Conservation (phyloP, 2,329 filamentous ascomycete genomes). For the Fusarium fracticaudum region DNA sequence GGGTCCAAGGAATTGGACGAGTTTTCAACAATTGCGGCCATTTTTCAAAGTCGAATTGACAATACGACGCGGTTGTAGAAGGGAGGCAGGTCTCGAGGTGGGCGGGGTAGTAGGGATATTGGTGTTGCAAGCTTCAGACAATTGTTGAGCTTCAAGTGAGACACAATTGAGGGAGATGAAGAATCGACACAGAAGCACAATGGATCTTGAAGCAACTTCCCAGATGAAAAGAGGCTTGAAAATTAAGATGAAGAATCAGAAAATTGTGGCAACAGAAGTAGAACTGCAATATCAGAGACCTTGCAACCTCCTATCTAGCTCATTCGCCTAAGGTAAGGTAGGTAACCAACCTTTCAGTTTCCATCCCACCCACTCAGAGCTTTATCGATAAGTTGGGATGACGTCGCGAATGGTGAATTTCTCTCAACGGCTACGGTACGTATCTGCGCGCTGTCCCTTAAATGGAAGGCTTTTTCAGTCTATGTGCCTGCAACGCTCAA, state of each 20-base stretch:
- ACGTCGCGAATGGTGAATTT: slow-evolving; percentile 38
- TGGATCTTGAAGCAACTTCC: slow-evolving; percentile 6
- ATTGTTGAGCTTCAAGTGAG: slow-evolving; percentile 38
- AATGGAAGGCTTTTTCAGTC: slow-evolving; percentile 16
- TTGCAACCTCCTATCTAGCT: slow-evolving; percentile 37
- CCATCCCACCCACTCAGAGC: slow-evolving; percentile 25
- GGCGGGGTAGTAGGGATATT: slow-evolving; percentile 33
- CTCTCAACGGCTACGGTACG: slow-evolving; percentile 39
- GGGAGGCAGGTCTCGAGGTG: slow-evolving; percentile 27
- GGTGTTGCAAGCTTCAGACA: slow-evolving; percentile 36
- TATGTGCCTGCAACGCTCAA: slow-evolving; percentile 5
- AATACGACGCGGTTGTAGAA: slow-evolving; percentile 26
- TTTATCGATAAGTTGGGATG: slow-evolving; percentile 45
- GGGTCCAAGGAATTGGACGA: slow-evolving; percentile 57
- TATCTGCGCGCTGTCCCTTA: slow-evolving; percentile 26
- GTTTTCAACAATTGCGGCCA: slow-evolving; percentile 49
- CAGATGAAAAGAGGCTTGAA: slow-evolving; percentile 23
- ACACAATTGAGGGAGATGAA: slow-evolving; percentile 29
- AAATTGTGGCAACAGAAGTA: slow-evolving; percentile 27
- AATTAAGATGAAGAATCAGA: slow-evolving; percentile 24
- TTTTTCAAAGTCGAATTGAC: slow-evolving; percentile 39
- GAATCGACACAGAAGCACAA: slow-evolving; percentile 13
- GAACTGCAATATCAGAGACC: slow-evolving; percentile 38
- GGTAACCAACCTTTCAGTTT: slow-evolving; percentile 18
- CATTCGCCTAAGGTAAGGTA: slow-evolving; percentile 21